Conservation (phyloP, 148 eudicot species). For the Vaccinium macrocarpon region DNA sequence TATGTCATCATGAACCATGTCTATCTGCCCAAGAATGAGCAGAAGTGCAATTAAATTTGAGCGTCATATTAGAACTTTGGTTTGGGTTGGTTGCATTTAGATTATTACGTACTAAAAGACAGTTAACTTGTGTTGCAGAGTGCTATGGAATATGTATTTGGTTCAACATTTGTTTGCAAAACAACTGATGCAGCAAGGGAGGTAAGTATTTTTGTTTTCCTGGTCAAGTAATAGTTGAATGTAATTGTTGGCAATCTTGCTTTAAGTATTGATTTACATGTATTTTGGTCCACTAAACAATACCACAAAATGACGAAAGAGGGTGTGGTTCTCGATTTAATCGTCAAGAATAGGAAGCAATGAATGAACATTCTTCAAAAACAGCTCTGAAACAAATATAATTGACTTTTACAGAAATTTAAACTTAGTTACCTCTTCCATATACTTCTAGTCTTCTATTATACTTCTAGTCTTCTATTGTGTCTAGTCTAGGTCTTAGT, state of each 20-base stretch:
- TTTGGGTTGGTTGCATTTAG: slow-evolving; percentile 1
- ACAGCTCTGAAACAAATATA: not conserved
- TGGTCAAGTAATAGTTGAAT: not conserved
- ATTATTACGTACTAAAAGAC: not conserved
- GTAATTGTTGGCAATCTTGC: not conserved
- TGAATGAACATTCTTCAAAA: not conserved
- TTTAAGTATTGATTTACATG: not conserved
- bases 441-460: not conserved
- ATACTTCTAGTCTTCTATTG: not conserved
- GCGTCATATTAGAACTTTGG: not conserved
- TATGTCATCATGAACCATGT: not conserved
- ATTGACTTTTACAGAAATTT: not conserved
- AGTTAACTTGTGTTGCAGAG: slow-evolving; percentile 48
- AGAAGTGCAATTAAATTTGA: not conserved
- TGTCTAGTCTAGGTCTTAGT: not conserved
- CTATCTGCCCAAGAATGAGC: not conserved
- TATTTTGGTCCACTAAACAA: not conserved
- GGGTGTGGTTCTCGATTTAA: not conserved
- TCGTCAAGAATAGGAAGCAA: not conserved
- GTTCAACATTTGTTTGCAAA: slow-evolving; percentile 95
- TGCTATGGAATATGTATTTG: slow-evolving; percentile 98
- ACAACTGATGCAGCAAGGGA: slow-evolving; percentile 80
- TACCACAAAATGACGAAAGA: not conserved
- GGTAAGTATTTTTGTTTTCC: slow-evolving; percentile 42
- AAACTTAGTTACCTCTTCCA: not conserved